Evolutionary conservation across 2,329 filamentous ascomycete genomes (phyloP), one percentile per base, ranked within the genome.

Genomic region (Fusarium oxysporum): DNA sequence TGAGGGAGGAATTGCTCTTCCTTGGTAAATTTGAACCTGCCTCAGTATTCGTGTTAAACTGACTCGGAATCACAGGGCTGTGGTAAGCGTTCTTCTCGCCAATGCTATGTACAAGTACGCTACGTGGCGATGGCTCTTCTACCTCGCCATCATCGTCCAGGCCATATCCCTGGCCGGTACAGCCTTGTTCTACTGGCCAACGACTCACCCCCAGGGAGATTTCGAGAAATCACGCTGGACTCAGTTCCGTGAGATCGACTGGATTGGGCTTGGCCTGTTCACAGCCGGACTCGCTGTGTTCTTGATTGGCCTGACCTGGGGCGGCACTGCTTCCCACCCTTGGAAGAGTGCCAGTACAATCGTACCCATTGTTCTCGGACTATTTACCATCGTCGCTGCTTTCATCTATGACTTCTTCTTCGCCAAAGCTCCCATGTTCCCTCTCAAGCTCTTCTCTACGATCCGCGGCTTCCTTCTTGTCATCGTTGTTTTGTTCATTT

Each of bases 191-290:
- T 69, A 69, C 45, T 69, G 66, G 66, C 66, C 66, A 19, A 69
- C 63, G 7, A 35, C 35, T 5, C 66, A 54, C 0, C 69, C 69
- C 0, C 69, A 37, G 0, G 69, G 69, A 2, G 69, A 71, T n/a
- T 71, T 71, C 9, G 69, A 71, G 0, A 71, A 71, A 9, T 35
- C 69, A 14, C 53, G 69, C 19, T 71, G 53, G 62, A 40, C 40
- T 5, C 69, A 71, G 3, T 63, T 71, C 37, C 35, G 55, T 2
- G 69, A 71, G 6, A 65, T 71, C 1, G 69, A 71, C 8, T 71
- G 57, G 62, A 37, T 71, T 0, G 69, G 69, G 0, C 62, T 71
- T 9, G 44, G 40, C 0, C 67, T 71, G 0, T 71, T 71, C 48
- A 67, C 50, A 1, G 9, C 40, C 1, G 69, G 69, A 2, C 53